Evolutionary conservation across 768 basidiomycete species (phyloP).

Genomic region (Calocera cornea): DNA sequence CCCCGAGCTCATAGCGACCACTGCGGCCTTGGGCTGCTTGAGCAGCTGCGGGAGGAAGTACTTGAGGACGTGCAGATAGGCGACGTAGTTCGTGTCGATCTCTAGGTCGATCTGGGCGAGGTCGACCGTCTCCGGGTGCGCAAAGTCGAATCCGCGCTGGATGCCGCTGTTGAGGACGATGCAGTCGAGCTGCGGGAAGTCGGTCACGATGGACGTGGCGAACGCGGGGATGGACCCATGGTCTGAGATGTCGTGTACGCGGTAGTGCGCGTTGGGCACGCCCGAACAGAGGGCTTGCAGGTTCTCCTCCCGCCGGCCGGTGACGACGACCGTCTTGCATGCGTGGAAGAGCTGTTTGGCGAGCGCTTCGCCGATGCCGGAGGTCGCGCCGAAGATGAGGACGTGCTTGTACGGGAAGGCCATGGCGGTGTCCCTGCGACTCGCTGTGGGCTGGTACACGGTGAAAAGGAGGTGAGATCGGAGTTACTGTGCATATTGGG

Average conservation of each 20-base stretch:
- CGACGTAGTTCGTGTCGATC: slow-evolving; percentile 11
- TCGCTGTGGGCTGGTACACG: no score
- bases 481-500: no score
- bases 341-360: slow-evolving; percentile 7
- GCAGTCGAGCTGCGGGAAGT: slow-evolving; percentile 8
- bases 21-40: slow-evolving; percentile 8
- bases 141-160: slow-evolving; percentile 10
- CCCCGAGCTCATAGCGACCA: slow-evolving; percentile 6
- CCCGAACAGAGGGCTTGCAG: slow-evolving; percentile 7
- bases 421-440: no score
- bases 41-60: slow-evolving; percentile 8
- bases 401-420: background rate
- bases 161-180: slow-evolving; percentile 12
- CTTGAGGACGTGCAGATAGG: slow-evolving; percentile 9
- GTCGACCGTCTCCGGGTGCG: slow-evolving; percentile 9
- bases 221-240: background rate
- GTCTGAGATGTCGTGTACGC: background rate
- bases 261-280: slow-evolving; percentile 8
- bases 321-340: slow-evolving; percentile 5
- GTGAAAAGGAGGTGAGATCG: no score
- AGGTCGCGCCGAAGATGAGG: slow-evolving; percentile 11
- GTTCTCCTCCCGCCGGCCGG: slow-evolving; percentile 10
- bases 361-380: slow-evolving; percentile 12
- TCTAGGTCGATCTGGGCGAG: slow-evolving; percentile 9
- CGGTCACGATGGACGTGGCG: background rate